Base-by-base conservation (phyloP, 306 rosid genomes). In the Quercus cerris region DNA sequence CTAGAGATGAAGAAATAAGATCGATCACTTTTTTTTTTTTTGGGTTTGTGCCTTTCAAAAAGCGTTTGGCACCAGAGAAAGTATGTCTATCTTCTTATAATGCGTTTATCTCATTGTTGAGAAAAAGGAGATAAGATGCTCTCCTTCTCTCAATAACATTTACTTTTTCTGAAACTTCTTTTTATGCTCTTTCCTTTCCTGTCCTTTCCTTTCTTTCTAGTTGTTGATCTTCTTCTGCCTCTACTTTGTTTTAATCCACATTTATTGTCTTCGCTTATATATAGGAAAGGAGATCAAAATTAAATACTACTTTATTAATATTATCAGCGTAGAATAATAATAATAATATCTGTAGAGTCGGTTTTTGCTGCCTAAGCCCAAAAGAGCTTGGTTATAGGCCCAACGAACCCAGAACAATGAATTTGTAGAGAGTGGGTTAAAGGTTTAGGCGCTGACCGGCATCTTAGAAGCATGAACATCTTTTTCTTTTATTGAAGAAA, bases 1-100 rank as follows among this genome's bases (percentile, higher is more conserved):
- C 3, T 28, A 28, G 30, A 28, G 30, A 31, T 31, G 35, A 31
- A 31, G 38, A 33, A 33, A 33, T 5, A 33, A 33, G 4, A 67
- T 35, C 7, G 18, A 67, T 33, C 17, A 33, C 72, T 49, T 9
- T 33, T 19, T 33, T 1, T 22, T 81, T 84, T 88, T 77, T 67
- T 15, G 97, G 52, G 9, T 17, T 25, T 14, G 15, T 9, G 3
- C 6, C 19, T 44, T 67, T 31, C 15, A 17, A 67, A 31, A 18
- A 44, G 33, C 71, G 51, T 4, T n/a, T 62, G 35, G 38, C 15
- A 9, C 35, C 8, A 19, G 69, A 17, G 9, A 25, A 17, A 9
- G 14, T 67, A 8, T 49, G 5, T 19, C 5, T 30, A 23, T 28
- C 28, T 14, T 25, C 44, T 38, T 38, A 38, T 38, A 38, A 38